phyloP scores from a whole-genome alignment of 2,329 filamentous ascomycete species.

The Cladosporium sp. region DNA sequence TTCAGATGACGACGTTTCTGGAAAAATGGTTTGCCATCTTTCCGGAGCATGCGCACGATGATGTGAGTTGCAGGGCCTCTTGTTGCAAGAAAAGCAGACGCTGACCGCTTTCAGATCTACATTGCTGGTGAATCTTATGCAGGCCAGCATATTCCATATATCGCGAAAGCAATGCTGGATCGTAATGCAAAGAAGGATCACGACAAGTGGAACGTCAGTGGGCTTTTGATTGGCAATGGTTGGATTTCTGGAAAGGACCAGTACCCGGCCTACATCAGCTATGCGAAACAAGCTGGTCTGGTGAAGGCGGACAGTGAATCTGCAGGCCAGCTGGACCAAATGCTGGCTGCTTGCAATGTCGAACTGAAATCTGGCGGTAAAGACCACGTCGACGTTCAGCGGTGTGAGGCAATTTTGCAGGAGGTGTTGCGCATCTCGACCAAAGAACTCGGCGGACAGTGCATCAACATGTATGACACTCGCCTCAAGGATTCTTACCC shows the following conservation, averaged over 20 bases:
- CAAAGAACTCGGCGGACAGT: conserved; percentile 51
- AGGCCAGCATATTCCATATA: conserved; percentile 94
- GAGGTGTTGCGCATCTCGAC: conserved; percentile 58
- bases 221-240: conserved; percentile 90
- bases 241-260: conserved; percentile 92
- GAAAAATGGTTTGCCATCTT: conserved; percentile 89
- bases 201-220: conserved; percentile 68
- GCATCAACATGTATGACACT: conserved; percentile 96
- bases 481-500: conserved; percentile 73
- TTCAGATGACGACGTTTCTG: conserved; percentile 80
- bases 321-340: conserved; percentile 52
- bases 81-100: too few relatives aligned
- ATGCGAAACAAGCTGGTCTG: conserved; percentile 69
- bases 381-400: conserved; percentile 58
- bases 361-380: conserved; percentile 49
- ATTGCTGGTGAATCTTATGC: conserved; percentile 95
- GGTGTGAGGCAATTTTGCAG: conserved; percentile 73
- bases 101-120: conserved; percentile 60
- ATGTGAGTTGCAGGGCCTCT: conserved; percentile 55
- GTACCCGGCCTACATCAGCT: conserved; percentile 80
- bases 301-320: conserved; percentile 60
- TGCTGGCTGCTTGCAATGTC: not conserved
- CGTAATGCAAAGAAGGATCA: conserved; percentile 60
- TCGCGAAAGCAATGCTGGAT: conserved; percentile 82
- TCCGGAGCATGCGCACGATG: conserved; percentile 83